Conservation (phyloP, 805 yeast genomes). For the Hanseniaspora valbyensis region DNA sequence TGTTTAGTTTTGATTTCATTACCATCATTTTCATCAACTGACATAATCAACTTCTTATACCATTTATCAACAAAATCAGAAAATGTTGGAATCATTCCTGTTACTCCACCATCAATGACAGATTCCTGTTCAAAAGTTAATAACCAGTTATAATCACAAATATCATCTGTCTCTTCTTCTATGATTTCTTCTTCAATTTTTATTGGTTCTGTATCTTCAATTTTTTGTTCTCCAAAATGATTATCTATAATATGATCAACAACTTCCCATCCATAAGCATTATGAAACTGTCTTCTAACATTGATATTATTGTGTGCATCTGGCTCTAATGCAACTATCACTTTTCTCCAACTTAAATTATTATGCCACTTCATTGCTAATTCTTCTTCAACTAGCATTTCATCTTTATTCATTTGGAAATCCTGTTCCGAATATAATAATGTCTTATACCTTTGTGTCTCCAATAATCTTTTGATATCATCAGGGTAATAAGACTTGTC, state of each 20-base stretch:
- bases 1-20: neutral
- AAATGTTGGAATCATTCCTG: slow-evolving; percentile 57
- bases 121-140: slow-evolving; percentile 29
- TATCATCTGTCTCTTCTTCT: slow-evolving; percentile 20
- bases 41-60: slow-evolving; percentile 7
- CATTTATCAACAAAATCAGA: slow-evolving; percentile 32
- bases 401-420: slow-evolving; percentile 17
- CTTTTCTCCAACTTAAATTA: slow-evolving; percentile 61
- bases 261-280: slow-evolving; percentile 79
- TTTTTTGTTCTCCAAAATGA: slow-evolving; percentile 39
- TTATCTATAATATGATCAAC: slow-evolving; percentile 54
- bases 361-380: slow-evolving; percentile 63
- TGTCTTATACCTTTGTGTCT: slow-evolving; percentile 2
- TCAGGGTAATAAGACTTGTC: slow-evolving; percentile 49
- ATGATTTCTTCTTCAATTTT: too few relatives aligned
- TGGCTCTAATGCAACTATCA: slow-evolving; percentile 52
- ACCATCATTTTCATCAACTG: neutral
- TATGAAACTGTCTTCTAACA: slow-evolving; percentile 59
- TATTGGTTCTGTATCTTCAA: neutral
- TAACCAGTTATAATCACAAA: slow-evolving; percentile 40
- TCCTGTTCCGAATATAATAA: slow-evolving; percentile 4
- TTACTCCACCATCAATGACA: slow-evolving; percentile 50
- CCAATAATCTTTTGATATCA: slow-evolving; percentile 35
- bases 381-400: slow-evolving; percentile 41
- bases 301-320: slow-evolving; percentile 71